Conservation (phyloP, 192 early-diverging fungal species). For the Borealophlyctis nickersoniae region DNA sequence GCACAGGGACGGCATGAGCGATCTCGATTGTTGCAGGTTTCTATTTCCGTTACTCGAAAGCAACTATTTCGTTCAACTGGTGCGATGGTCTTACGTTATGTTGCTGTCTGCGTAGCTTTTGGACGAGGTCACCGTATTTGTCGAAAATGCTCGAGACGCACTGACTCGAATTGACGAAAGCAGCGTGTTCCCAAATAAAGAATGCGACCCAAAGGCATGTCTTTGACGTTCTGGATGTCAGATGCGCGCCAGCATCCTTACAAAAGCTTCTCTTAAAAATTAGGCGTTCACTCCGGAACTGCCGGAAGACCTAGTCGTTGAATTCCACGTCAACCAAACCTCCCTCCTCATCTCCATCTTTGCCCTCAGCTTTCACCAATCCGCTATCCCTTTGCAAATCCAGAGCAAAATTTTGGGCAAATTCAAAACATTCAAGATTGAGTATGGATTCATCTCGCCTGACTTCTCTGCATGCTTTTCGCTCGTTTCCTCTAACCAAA, state of each 20-base stretch:
- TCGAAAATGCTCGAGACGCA: slow-evolving; percentile 10
- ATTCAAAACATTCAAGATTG: slow-evolving; percentile 35
- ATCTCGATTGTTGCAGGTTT: slow-evolving; percentile 1
- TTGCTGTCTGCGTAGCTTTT: no score
- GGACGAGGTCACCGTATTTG: neutral
- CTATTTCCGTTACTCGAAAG: no score
- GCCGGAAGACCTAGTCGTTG: slow-evolving; percentile 42
- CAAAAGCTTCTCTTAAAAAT: neutral
- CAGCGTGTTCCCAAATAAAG: slow-evolving; percentile 18
- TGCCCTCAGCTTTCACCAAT: slow-evolving; percentile 33
- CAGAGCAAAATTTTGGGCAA: slow-evolving; percentile 39
- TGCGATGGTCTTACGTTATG: no score
- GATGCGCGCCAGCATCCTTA: neutral
- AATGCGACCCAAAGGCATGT: slow-evolving; percentile 25
- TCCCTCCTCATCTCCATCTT: slow-evolving; percentile 29
- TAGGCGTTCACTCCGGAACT: slow-evolving; percentile 42
- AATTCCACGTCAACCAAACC: slow-evolving; percentile 30
- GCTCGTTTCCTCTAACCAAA: neutral
- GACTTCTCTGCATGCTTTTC: neutral
- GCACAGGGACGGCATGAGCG: slow-evolving; percentile 8
- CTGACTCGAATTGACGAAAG: slow-evolving; percentile 9
- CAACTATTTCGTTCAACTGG: no score
- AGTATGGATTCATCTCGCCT: slow-evolving; percentile 22
- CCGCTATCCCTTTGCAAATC: slow-evolving; percentile 36
- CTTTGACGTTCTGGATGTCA: neutral